Percentiles rank a stretch among this genome's conserved stretches.
Evolutionary conservation across 306 rosid species (phyloP).

Genomic region (Quercus ilex): DNA sequence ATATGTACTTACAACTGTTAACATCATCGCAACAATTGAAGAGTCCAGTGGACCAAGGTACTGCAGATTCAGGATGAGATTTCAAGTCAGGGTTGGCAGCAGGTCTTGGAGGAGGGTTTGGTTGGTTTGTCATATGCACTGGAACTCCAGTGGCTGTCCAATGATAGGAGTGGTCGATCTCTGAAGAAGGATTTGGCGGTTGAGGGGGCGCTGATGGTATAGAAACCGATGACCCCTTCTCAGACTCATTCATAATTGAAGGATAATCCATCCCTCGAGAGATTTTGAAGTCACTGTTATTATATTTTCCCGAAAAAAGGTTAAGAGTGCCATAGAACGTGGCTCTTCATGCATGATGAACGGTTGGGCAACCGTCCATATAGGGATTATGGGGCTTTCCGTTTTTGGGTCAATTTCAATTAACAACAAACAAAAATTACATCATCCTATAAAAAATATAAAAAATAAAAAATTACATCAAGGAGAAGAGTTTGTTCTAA

Average conservation of each 20-base stretch:
- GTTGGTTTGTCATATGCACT: not conserved
- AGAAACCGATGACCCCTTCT: not conserved
- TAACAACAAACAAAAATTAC: too few species aligned
- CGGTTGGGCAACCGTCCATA: not conserved
- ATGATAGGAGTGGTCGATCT: not conserved
- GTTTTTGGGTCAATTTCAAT: not conserved
- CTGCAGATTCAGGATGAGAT: constrained; percentile 5
- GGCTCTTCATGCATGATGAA: not conserved
- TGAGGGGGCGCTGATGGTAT: not conserved
- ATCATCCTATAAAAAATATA: too few species aligned
- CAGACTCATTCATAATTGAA: not conserved
- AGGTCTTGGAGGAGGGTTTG: not conserved
- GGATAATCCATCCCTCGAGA: not conserved
- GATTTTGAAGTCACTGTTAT: not conserved
- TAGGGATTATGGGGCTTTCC: not conserved
- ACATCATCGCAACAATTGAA: constrained; percentile 38
- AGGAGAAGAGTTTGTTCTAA: too few species aligned
- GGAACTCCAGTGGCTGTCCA: not conserved
- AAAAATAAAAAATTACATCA: too few species aligned
- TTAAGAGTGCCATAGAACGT: not conserved
- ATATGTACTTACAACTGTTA: constrained; percentile 34
- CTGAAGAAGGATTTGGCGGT: not conserved
- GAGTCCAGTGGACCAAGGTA: constrained; percentile 51
- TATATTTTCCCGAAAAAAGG: not conserved
- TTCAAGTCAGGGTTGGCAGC: not conserved